Base-by-base conservation (phyloP, 164 flowering plant genomes). In the Nelumbo lutea region DNA sequence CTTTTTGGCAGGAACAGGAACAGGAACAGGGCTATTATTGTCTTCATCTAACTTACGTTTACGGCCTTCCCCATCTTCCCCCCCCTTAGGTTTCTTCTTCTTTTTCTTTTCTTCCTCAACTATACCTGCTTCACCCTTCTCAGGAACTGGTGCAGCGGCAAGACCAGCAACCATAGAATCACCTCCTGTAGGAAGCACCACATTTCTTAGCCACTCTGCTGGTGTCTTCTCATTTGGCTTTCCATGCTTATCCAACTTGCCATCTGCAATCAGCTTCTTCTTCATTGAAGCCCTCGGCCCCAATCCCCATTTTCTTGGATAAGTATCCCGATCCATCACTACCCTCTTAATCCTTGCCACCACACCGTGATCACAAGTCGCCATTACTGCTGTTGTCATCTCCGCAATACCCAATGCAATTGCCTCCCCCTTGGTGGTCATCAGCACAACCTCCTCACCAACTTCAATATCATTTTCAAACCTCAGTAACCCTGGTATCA, bases 371-470 rank as follows among this genome's bases (percentile, higher is more conserved):
- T 89, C 95, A 73, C 95, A 89, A 14, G 95, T 87, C 0, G 91
- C 91, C 88, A 89, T 89, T 10, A 89, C 95, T 0, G 95, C 87
- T 1, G 95, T 89, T 0, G 95, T 89, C 95, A 89, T 89, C 78
- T 89, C 89, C 0, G 95, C 89, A 51, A 89, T 86, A 14, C 91
- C 95, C 77, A 89, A 59, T 0, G 95, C 91, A 81, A 89, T 77
- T 0, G 95, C 95, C 71, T 89, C 95, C 13, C 91, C 95, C 64
- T 89, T 89, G 0, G 91, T 89, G 1, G 91, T 89, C 94, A 89
- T 89, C 64, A 89, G 66, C 9, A 89, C 94, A 59, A 89, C 86
- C 66, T 89, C 94, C 73, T 87, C 90, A 10, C 90, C 91, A 71
- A 66, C 78, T 65, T 87, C 94, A 68, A 89, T 86, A 41, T 83